A percentile compares a stretch with the other conserved stretches of the same genome.
phyloP scores from a whole-genome alignment of 73 alveolate genomes.

The Tetrahymena borealis region DNA sequence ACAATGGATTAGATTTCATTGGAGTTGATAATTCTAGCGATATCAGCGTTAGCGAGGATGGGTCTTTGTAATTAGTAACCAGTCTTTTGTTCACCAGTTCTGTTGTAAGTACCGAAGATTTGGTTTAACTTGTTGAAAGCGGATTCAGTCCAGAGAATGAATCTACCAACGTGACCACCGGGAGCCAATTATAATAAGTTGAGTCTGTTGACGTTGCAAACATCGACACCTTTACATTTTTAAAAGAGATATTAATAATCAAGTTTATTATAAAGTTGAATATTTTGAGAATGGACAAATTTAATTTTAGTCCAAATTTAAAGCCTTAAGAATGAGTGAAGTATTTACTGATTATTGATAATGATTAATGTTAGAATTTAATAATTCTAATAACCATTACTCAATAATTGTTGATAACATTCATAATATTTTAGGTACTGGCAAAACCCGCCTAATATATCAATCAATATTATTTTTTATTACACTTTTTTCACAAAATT shows the following conservation, averaged over 20 bases:
- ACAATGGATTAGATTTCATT: conserved; percentile 66
- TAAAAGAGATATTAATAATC: no score
- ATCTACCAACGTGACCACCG: conserved; percentile 95
- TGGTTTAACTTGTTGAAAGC: conserved; percentile 78
- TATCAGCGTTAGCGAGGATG: conserved; percentile 72
- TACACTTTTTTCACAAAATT: no score
- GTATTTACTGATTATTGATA: no score
- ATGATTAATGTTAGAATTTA: no score
- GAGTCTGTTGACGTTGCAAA: conserved; percentile 84
- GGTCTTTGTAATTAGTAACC: conserved; percentile 90
- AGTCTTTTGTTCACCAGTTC: conserved; percentile 57
- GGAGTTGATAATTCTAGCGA: conserved; percentile 81
- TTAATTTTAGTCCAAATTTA: background rate
- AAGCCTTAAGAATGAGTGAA: no score
- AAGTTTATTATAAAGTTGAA: no score
- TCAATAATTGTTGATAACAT: no score
- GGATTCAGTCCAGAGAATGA: conserved; percentile 83
- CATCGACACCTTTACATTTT: conserved; percentile 69
- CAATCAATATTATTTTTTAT: no score
- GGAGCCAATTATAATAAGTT: conserved; percentile 92
- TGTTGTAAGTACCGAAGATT: conserved; percentile 78
- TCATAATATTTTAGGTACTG: no score
- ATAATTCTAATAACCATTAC: no score
- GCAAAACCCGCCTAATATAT: no score
- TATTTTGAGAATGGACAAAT: background rate